Base-by-base conservation (phyloP, 768 basidiomycete genomes). In the Daedaleopsis nitida region DNA sequence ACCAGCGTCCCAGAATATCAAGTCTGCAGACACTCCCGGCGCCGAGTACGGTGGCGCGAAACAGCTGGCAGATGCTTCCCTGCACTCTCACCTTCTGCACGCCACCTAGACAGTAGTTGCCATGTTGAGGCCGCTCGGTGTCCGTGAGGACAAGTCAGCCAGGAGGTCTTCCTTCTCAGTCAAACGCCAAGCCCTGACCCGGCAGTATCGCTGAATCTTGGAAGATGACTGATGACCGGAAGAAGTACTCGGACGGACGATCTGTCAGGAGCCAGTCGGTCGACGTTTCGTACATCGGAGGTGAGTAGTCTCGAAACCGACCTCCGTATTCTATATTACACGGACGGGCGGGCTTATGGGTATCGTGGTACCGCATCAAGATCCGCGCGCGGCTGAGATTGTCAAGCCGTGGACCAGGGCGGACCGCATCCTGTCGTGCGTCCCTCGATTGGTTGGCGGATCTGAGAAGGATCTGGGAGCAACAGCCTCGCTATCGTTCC, bases 281-380 rank as follows among this genome's bases (percentile, higher is more conserved):
- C 37, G 51, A 55, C 51, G 23, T 47, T 8, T 47, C 19, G 9
- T n/a, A 16, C 2, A 7, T 32, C 27, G 23, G 23, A 49, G 47
- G 19, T 21, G 21, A 24, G 5, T 49, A 21, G 23, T 21, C 21
- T 21, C 45, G 45, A n/a, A 43, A 45, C n/a, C 27, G 4, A 32
- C 27, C 10, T 47, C 45, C 49, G 37, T 23, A 23, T 43, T 27
- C 39, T 35, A 39, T 32, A 35, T 39, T 49, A 35, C 37, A 45
- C 51, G 49, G 27, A 49, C 49, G 55, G 11, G 27, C 24, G 34
- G 44, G 50, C 35, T 3, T 13, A 47, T 48, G 35, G 55, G 44
- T 32, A 42, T 52, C 43, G 43, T 39, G 38, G 43, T 48, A 38
- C 57, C 57, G 44, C 45, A 57, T 62, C 60, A 32, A 57, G 60